Conservation (phyloP, 768 basidiomycete species). For the Pholiota molesta region DNA sequence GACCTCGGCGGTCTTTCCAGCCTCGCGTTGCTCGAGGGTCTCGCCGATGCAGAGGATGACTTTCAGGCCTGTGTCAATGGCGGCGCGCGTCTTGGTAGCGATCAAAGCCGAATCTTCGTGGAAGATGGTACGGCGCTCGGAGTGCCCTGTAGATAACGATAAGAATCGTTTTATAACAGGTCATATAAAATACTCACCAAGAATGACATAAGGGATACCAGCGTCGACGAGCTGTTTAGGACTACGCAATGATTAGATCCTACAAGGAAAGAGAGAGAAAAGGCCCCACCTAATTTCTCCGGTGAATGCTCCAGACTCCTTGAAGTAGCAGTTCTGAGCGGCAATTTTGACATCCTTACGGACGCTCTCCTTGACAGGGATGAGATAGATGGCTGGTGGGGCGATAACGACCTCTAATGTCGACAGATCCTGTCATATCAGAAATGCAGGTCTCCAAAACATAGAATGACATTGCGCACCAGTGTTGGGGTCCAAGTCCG, state of each 20-base stretch:
- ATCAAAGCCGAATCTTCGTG: slow-evolving; percentile 83
- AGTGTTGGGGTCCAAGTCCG: slow-evolving; percentile 73
- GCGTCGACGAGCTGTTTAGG: slow-evolving; percentile 85
- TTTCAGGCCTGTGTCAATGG: slow-evolving; percentile 71
- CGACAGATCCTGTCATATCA: neutral
- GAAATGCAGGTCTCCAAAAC: slow-evolving; percentile 11
- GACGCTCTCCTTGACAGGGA: slow-evolving; percentile 65
- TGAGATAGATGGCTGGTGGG: slow-evolving; percentile 86
- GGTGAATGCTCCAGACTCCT: slow-evolving; percentile 88
- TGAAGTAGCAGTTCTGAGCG: slow-evolving; percentile 91
- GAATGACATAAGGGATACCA: slow-evolving; percentile 88
- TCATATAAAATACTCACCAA: slow-evolving; percentile 52
- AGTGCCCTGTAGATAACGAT: slow-evolving; percentile 66
- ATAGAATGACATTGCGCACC: slow-evolving; percentile 49
- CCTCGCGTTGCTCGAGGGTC: slow-evolving; percentile 87
- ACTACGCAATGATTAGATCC: slow-evolving; percentile 37
- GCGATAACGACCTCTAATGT: slow-evolving; percentile 92
- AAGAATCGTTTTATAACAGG: slow-evolving; percentile 3
- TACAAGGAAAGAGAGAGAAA: neutral
- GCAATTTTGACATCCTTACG: slow-evolving; percentile 75
- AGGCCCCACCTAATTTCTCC: slow-evolving; percentile 86
- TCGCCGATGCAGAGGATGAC: slow-evolving; percentile 98
- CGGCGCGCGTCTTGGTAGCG: slow-evolving; percentile 85
- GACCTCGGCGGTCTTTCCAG: slow-evolving; percentile 72
- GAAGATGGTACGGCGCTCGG: slow-evolving; percentile 93